Base-by-base conservation (phyloP, 768 basidiomycete genomes). In the Tephrocybe sp. region DNA sequence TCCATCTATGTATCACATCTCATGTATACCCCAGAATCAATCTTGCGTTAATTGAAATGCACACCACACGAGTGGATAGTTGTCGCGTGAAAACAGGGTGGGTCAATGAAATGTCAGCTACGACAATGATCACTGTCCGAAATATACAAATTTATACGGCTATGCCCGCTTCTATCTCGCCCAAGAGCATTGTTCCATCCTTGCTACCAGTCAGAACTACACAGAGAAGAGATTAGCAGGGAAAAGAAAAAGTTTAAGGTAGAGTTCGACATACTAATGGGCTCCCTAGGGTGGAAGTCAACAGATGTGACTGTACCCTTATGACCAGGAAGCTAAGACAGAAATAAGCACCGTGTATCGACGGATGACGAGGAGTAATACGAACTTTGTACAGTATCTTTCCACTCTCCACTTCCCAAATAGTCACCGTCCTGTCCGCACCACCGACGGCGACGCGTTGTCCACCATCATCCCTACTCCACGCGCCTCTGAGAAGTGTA, bases 261-360 rank as follows among this genome's bases (percentile, higher is more conserved):
- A 38, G 12, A n/a, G n/a, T n/a, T n/a, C 3, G 22, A 75, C 93
- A 56, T 67, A 96, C 93, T 82, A 65, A 97, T 94, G 9, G 94
- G 95, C 60, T 97, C 94, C 61, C 86, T 92, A 8, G 96, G 94
- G 65, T 96, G 93, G 75, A 96, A 97, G 59, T 96, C 97, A 0
- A 93, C 92, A n/a, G 87, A 75, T 1, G 92, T 94, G 12, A 98
- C 94, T 0, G 95, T 95, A 9, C 96, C 95, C 66, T 92, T 97
- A 67, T 99, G 96, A 12, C 96, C 96, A 31, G 96, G 92, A 49
- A 98, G 78, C 90, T 91, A 52, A 16, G 27, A 39, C 8, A 47
- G 31, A 34, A 32, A 21, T 24, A 26, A 31, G 16, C 13, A 30
- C 1, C 16, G 21, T 12, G 24, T n/a, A 15, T 13, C 7, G 26